Base-by-base conservation (phyloP, 805 yeast species). In the Barnettozyma wickerhamii region DNA sequence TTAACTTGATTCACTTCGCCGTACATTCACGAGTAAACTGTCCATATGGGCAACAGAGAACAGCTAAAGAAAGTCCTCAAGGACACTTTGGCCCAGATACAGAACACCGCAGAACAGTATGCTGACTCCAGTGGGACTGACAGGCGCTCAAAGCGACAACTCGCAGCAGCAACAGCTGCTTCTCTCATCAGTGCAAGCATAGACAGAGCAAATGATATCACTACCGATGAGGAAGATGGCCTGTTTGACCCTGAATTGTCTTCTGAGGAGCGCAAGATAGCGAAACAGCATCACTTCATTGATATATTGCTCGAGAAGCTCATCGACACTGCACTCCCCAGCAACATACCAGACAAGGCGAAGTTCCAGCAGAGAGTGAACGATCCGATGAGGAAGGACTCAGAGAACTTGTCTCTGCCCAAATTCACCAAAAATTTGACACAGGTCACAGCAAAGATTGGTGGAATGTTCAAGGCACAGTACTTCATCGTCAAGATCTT, bases 361-460 rank as follows among this genome's bases (percentile, higher is more conserved):
- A 59, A 62, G 5, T 55, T 78, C 23, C 65, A 68, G 30, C 54
- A 51, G 15, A 56, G 77, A 37, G 51, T 74, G 29, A 55, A 59
- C 18, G 79, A 75, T 47, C 72, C 74, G 3, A 65, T 66, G 18
- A 57, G 76, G 35, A 60, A 60, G 26, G 60, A 62, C 15, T 62
- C 65, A 28, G 81, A 79, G n/a, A 65, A 70, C 0, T 62, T 84
- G 7, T 82, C 91, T 6, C 65, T 85, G 0, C 58, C 79, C 5
- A 59, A 69, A 5, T 62, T 86, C 37, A 68, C 77, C 2, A 64
- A 71, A 14, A 85, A 84, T 59, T 65, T 85, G 55, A 72, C 76
- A 46, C 66, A 68, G 29, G 58, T 84, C 49, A 77, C 82, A 38
- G 52, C 62, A 10, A 72, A 77, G 40, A 68, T 81, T 68, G 76